These are phyloP conservation scores for Endotrypanum monterogeii DNA, from an alignment of 208 protist genomes.

Conservation along the genomic window DNA sequence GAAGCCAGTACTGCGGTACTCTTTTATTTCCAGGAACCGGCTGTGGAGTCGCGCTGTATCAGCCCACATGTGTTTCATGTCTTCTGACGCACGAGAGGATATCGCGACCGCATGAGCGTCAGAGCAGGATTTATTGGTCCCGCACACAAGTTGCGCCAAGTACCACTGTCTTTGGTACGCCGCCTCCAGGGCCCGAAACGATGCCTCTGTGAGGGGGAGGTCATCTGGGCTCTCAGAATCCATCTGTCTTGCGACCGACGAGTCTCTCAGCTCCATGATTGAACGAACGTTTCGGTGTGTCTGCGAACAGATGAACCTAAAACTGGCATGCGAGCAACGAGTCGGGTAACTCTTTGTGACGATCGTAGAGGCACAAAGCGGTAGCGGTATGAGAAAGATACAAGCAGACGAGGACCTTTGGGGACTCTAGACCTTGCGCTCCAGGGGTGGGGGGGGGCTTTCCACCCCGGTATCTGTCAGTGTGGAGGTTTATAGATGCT, in stretches of 20 bases:
- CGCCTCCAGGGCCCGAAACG: slow-evolving; percentile 22
- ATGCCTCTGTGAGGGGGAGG: slow-evolving; percentile 20
- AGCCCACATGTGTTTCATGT: slow-evolving; percentile 7
- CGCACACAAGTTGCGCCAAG: neutral
- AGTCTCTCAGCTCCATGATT: too few species aligned
- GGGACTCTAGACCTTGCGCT: too few species aligned
- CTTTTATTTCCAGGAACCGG: slow-evolving; percentile 5
- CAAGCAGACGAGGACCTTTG: too few species aligned
- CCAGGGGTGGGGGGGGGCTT: too few species aligned
- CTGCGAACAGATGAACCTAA: neutral
- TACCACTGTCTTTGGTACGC: slow-evolving; percentile 20
- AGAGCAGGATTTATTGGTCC: neutral
- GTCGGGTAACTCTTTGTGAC: too few species aligned
- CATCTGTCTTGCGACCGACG: neutral
- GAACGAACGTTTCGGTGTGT: neutral
- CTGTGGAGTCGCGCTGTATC: slow-evolving; percentile 22
- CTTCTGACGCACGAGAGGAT: slow-evolving; percentile 5
- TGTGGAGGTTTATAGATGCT: too few species aligned
- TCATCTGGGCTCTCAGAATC: neutral
- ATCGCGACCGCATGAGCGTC: neutral
- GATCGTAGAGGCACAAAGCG: neutral
- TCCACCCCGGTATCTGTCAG: too few species aligned
- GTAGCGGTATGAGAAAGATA: neutral
- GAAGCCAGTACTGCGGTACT: neutral
- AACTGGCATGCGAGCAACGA: neutral